Conservation (phyloP, 1,284 basidiomycete species). For the Mycosarcoma mackinlayi region DNA sequence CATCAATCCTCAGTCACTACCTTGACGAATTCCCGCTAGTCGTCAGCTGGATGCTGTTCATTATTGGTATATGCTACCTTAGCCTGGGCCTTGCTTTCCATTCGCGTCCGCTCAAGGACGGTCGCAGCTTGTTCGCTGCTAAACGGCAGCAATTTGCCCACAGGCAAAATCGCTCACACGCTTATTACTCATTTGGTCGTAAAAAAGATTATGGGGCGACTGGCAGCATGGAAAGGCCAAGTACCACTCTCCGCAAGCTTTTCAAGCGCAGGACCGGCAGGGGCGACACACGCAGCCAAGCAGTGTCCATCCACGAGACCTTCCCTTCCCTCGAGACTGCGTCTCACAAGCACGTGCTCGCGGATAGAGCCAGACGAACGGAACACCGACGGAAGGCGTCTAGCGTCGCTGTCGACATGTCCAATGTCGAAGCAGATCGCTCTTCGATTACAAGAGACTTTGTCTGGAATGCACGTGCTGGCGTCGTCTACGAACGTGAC, state of each 20-base stretch:
- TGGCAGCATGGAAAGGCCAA: constrained; percentile 1
- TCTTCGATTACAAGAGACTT: constrained; percentile 27
- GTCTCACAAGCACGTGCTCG: constrained; percentile 43
- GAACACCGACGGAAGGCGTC: constrained; percentile 23
- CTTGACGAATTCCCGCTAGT: constrained; percentile 50
- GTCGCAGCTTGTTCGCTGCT: constrained; percentile 20
- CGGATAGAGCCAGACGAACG: constrained; percentile 27
- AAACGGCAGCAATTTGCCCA: constrained; percentile 15
- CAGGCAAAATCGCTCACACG: not conserved
- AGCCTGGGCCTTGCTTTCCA: constrained; percentile 23
- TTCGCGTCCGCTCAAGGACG: constrained; percentile 19
- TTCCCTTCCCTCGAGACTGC: constrained; percentile 45
- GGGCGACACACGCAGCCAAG: not conserved
- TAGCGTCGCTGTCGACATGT: constrained; percentile 38
- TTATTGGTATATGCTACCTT: constrained; percentile 40
- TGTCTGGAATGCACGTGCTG: constrained; percentile 24
- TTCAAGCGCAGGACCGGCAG: constrained; percentile 15
- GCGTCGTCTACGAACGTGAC: constrained; percentile 28
- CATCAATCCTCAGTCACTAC: constrained; percentile 42
- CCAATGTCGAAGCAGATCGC: constrained; percentile 1
- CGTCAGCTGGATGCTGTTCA: constrained; percentile 52
- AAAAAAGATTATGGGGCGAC: constrained; percentile 13
- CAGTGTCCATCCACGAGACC: constrained; percentile 33
- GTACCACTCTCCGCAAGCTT: constrained; percentile 2
- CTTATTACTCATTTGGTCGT: constrained; percentile 6